phyloP scores from a whole-genome alignment of 31 red algal species.

The Asparagopsis taxiformis region DNA sequence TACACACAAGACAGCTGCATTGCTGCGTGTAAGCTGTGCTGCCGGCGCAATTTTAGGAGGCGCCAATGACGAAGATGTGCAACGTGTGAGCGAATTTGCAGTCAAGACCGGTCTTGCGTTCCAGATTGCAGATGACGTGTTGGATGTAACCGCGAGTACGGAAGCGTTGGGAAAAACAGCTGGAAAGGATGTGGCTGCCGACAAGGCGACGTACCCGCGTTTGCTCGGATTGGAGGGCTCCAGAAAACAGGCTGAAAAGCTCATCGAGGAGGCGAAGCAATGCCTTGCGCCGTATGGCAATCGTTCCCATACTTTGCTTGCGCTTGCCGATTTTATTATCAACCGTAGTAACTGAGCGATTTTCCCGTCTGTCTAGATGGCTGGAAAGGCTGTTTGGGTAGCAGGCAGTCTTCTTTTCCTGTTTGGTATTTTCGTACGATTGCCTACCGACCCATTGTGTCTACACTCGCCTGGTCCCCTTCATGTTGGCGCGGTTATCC shows the following conservation, averaged over 20 bases:
- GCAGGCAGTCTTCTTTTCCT: no score
- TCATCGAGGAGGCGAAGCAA: slow-evolving; percentile 84
- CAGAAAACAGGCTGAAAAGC: slow-evolving; percentile 55
- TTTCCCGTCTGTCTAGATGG: no score
- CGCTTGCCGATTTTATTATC: slow-evolving; percentile 96
- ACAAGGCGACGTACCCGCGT: slow-evolving; percentile 94
- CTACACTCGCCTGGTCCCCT: no score
- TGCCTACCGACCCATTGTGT: no score
- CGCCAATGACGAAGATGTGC: slow-evolving; percentile 78
- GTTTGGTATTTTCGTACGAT: no score
- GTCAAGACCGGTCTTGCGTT: slow-evolving; percentile 96
- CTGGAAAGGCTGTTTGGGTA: no score
- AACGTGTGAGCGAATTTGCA: slow-evolving; percentile 70
- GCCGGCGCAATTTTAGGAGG: slow-evolving; percentile 92
- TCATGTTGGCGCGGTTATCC: no score
- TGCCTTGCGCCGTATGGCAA: slow-evolving; percentile 73
- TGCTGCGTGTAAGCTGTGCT: slow-evolving; percentile 76
- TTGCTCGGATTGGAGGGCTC: slow-evolving; percentile 89
- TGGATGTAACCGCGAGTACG: slow-evolving; percentile 84
- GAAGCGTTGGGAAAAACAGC: slow-evolving; percentile 94
- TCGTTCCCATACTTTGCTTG: slow-evolving; percentile 50
- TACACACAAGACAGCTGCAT: slow-evolving; percentile 94
- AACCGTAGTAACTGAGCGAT: slow-evolving; percentile 77
- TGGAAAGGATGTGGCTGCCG: slow-evolving; percentile 89
- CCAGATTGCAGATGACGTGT: slow-evolving; percentile 96